Base-by-base conservation (phyloP, 1,139 yeast genomes). In the Komagataea norvegica region DNA sequence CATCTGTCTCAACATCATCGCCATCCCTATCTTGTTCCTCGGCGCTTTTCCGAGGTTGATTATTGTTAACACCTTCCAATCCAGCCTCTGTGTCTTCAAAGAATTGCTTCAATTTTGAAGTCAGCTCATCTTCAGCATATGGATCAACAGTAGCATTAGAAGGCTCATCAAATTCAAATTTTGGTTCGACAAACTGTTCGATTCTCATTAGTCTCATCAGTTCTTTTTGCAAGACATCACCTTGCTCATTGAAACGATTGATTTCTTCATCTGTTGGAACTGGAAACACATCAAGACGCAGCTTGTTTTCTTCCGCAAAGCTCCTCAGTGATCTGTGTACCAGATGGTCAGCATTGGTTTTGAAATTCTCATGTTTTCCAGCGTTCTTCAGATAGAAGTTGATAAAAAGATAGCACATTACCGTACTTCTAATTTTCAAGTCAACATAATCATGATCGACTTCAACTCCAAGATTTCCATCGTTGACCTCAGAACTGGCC, bases 61-160 rank as follows among this genome's bases (percentile, higher is more conserved):
- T 51, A n/a, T 49, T 52, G 2, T 51, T 52, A 17, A 52, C 52
- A 11, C 58, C 61, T 14, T 52, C 55, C 4, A 54, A n/a, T 2
- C 56, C 58, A 10, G 62, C 59, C 3, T 46, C 41, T 5, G 53
- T 51, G 27, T 57, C 59, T 22, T 50, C 41, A 43, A 60, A 54
- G 33, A 59, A 57, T 17, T 37, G 29, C 21, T 49, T 45, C 29
- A 61, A 27, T 28, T 49, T 52, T 1, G 44, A 37, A 13, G 59
- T 46, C 32, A 57, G 37, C 3, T 48, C 54, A 11, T 50, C 50
- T 20, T 45, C 54, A 16, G 42, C 31, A 15, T 36, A 27, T 3
- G 15, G 17, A 8, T 25, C 27, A 9, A 18, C 22, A 3, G 6
- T 8, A 6, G 9, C 5, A 3, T 26, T 20, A 5, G 31, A 24